phyloP scores from a whole-genome alignment of 768 basidiomycete species.

The Melanogaster broomeanus region DNA sequence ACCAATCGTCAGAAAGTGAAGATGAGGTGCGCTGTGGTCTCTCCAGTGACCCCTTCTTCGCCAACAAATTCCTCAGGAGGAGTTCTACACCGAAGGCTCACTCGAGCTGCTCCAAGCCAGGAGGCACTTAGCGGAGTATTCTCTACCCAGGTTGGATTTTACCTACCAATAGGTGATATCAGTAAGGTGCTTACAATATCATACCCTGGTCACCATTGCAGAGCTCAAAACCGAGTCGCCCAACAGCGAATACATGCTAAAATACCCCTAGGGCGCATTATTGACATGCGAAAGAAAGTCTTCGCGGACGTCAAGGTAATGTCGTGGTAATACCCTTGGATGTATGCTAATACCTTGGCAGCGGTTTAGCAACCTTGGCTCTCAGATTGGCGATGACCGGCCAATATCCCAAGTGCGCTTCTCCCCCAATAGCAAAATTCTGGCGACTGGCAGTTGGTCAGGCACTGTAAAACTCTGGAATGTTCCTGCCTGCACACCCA shows the following conservation, averaged over 20 bases:
- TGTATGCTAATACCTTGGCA: conserved; percentile 29
- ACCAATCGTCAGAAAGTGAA: conserved; percentile 67
- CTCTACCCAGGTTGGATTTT: conserved; percentile 90
- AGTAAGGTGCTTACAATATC: conserved; percentile 78
- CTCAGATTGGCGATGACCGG: conserved; percentile 96
- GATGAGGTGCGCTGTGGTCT: conserved; percentile 58
- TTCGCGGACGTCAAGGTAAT: conserved; percentile 88
- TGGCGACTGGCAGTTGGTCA: conserved; percentile 96
- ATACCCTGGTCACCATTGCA: conserved; percentile 49
- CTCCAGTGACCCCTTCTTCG: background rate
- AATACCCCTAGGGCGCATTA: conserved; percentile 83
- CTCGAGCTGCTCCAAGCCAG: conserved; percentile 85
- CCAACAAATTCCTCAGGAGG: conserved; percentile 55
- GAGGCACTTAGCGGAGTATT: conserved; percentile 87
- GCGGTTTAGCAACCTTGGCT: conserved; percentile 92
- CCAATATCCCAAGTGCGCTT: conserved; percentile 94
- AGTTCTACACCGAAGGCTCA: conserved; percentile 94
- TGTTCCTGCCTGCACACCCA: conserved; percentile 84
- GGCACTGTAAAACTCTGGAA: conserved; percentile 96
- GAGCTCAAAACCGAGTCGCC: conserved; percentile 93
- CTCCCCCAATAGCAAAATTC: conserved; percentile 83
- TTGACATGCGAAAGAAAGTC: conserved; percentile 90
- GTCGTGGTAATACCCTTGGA: background rate
- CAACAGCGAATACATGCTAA: conserved; percentile 90
- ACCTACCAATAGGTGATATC: conserved; percentile 51